Evolutionary conservation across 2,329 filamentous ascomycete genomes (phyloP), one percentile per base, ranked within the genome.

Genomic region (Talaromyces funiculosus): DNA sequence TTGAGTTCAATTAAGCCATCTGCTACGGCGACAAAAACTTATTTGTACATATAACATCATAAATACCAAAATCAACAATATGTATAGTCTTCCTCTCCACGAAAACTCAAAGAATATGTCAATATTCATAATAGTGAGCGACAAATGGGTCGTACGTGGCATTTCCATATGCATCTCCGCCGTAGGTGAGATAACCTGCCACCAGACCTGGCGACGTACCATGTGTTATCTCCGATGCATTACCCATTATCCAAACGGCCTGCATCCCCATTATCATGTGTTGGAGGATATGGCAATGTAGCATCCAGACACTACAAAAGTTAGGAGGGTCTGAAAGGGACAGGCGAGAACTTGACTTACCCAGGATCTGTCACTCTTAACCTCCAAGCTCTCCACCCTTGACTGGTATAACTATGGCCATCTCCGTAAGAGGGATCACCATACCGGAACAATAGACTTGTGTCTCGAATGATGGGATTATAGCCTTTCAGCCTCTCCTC

Each of bases 371-470:
- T 74, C 0, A 86, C 80, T 3, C 82, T 74, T 0, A 86, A 70
- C 9, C 85, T 75, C 85, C 84, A 87, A 0, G 78, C 84, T 20
- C 85, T 74, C 85, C 85, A 88, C 0, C 85, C 59, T 40, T 61
- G 59, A 35, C n/a, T 40, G 5, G 59, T 56, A n/a, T 42, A 49
- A 51, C 84, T 0, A 78, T 74, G 1, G 76, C 77, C 5, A 74
- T 68, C 3, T 78, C 72, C 0, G 64, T 64, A 0, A 77, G 79
- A 24, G 74, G 75, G 3, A n/a, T 71, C 64, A 0, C 69, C 71
- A 64, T 86, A 88, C 1, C 81, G 72, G 64, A 85, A 84, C 3
- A 88, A 72, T 64, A 84, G 79, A 1, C 82, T 85, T 0, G 78
- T 81, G 57, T 81, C 79, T 4, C 81, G 69, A 31, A 67, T 64